Percentiles rank a stretch among this genome's conserved stretches.
These are phyloP conservation scores for Hymenoscyphus repandus DNA, from an alignment of 2,329 filamentous ascomycete genomes.

Conservation along the genomic window DNA sequence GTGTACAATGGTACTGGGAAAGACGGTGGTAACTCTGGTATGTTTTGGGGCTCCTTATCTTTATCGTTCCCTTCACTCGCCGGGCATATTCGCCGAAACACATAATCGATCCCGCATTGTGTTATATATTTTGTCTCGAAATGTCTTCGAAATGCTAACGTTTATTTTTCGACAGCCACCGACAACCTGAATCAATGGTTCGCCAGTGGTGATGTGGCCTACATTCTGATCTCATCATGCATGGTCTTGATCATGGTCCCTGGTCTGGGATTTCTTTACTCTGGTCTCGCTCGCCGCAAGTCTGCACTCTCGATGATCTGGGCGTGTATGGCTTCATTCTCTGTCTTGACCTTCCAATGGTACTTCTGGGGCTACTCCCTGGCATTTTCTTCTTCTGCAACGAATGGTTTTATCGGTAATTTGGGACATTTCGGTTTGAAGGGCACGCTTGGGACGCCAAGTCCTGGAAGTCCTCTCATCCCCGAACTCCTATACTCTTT, in stretches of 20 bases:
- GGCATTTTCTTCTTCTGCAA: conserved; percentile 77
- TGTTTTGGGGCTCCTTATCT: conserved; percentile 8
- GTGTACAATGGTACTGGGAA: conserved; percentile 55
- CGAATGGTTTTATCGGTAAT: conserved; percentile 88
- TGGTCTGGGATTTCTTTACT: conserved; percentile 95
- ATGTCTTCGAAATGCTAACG: background rate
- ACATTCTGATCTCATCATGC: conserved; percentile 81
- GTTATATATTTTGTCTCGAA: too few species aligned
- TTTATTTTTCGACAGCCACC: conserved; percentile 46
- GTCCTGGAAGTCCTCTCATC: conserved; percentile 80
- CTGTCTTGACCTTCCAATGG: conserved; percentile 94
- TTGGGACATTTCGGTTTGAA: conserved; percentile 83
- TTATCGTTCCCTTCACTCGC: background rate
- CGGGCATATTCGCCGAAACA: background rate
- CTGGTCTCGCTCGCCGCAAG: conserved; percentile 93
- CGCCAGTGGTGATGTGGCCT: conserved; percentile 84
- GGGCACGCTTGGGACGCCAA: conserved; percentile 78
- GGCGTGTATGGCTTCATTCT: conserved; percentile 92
- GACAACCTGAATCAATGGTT: conserved; percentile 97
- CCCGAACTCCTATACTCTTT: conserved; percentile 90
- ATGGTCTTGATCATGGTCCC: conserved; percentile 98
- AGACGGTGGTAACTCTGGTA: conserved; percentile 34
- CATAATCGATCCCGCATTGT: background rate
- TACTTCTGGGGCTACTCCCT: conserved; percentile 99
- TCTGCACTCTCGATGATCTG: conserved; percentile 96